These are phyloP conservation scores for Eutrema salsugineum DNA, from an alignment of 441 rosid species.

Conservation along the genomic window DNA sequence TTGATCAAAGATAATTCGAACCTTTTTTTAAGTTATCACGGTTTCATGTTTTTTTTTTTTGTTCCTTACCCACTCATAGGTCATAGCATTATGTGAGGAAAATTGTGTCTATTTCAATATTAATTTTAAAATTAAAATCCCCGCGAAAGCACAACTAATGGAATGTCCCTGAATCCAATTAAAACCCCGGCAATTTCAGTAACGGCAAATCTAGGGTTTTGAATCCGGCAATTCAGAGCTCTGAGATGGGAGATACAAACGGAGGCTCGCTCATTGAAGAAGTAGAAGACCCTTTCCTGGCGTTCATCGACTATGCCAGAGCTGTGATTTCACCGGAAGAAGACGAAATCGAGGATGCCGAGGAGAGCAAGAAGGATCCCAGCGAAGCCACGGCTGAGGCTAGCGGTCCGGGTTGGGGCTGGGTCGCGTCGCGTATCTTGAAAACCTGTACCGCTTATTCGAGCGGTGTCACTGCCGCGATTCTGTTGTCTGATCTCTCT, in stretches of 20 bases:
- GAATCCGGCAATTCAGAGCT: slow-evolving; percentile 1
- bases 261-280: slow-evolving; percentile 35
- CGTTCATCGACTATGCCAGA: slow-evolving; percentile 67
- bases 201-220: slow-evolving; percentile 24
- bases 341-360: slow-evolving; percentile 27
- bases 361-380: slow-evolving; percentile 10
- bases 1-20: too few species aligned
- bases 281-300: slow-evolving; percentile 58
- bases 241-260: slow-evolving; percentile 7
- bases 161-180: background rate
- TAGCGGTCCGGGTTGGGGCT: slow-evolving; percentile 72
- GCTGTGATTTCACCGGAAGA: slow-evolving; percentile 44
- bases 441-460: slow-evolving; percentile 80
- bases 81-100: too few species aligned
- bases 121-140: background rate
- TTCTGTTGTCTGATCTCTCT: slow-evolving; percentile 79
- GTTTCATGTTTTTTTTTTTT: too few species aligned
- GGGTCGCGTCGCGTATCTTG: slow-evolving; percentile 73
- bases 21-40: too few species aligned
- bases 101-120: background rate
- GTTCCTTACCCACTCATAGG: too few species aligned
- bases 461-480: slow-evolving; percentile 85
- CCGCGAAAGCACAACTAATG: slow-evolving; percentile 21
- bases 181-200: slow-evolving; percentile 11
- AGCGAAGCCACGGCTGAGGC: slow-evolving; percentile 25